Percentiles rank a stretch among this genome's conserved stretches.
Conservation (phyloP, 805 yeast genomes). For the Zygosaccharomyces bailii region DNA sequence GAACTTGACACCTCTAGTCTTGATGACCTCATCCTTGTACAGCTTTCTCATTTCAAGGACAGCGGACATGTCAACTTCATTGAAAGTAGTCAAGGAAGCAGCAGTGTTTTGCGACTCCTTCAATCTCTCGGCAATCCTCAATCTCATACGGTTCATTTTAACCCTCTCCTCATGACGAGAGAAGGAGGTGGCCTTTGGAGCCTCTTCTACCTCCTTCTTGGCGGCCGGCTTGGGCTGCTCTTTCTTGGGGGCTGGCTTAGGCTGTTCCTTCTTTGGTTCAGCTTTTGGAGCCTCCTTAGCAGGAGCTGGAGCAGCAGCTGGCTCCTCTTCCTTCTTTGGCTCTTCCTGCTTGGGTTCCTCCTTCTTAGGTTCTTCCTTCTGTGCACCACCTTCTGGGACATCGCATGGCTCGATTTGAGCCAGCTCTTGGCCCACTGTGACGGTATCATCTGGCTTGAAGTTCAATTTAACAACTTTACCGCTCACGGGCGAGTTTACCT, state of each 20-base stretch:
- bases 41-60: constrained; percentile 90
- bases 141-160: constrained; percentile 99
- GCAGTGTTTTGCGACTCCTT: constrained; percentile 99
- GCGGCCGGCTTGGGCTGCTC: constrained; percentile 22
- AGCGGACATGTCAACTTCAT: constrained; percentile 95
- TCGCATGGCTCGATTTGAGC: constrained; percentile 77
- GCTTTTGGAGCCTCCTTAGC: constrained; percentile 26
- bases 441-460: constrained; percentile 86
- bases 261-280: constrained; percentile 24
- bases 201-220: constrained; percentile 22
- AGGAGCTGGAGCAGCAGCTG: constrained; percentile 48
- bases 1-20: constrained; percentile 88
- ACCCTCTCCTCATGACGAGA: constrained; percentile 87
- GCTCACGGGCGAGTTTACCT: constrained; percentile 88
- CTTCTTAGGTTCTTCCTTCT: constrained; percentile 31
- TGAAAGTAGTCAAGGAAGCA: constrained; percentile 95
- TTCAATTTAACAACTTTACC: constrained; percentile 86
- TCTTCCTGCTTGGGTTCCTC: constrained; percentile 34
- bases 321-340: constrained; percentile 43
- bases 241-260: constrained; percentile 21
- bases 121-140: constrained; percentile 97
- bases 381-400: constrained; percentile 54
- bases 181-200: constrained; percentile 48
- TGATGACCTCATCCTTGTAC: constrained; percentile 94
- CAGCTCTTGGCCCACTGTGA: constrained; percentile 91